Conservation (phyloP, 2,329 filamentous ascomycete genomes). For the Fusarium dlaminii region DNA sequence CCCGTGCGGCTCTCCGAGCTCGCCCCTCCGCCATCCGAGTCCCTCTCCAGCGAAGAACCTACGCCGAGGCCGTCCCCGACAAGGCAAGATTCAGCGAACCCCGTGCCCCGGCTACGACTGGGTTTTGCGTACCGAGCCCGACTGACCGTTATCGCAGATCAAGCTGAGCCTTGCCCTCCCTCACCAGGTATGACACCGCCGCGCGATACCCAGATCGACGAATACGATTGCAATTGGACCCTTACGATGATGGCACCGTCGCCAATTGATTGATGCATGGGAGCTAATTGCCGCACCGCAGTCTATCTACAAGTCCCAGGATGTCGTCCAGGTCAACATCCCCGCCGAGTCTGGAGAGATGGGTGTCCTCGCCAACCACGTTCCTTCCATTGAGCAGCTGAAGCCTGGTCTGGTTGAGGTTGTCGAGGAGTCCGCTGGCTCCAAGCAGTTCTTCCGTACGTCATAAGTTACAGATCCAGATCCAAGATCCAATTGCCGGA, state of each 20-base stretch:
- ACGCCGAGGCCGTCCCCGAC: conserved; percentile 87
- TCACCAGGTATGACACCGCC: conserved; percentile 83
- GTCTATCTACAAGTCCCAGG: conserved; percentile 75
- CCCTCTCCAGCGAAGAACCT: conserved; percentile 85
- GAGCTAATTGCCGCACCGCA: conserved; percentile 65
- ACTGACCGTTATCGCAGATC: conserved; percentile 66
- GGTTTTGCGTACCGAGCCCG: conserved; percentile 35
- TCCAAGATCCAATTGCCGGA: not conserved
- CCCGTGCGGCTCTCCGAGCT: conserved; percentile 87
- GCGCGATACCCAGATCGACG: conserved; percentile 29
- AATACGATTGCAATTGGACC: conserved; percentile 43
- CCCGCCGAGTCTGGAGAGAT: conserved; percentile 98
- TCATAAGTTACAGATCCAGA: conserved; percentile 41
- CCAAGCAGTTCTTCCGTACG: conserved; percentile 99
- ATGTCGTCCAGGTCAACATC: conserved; percentile 96
- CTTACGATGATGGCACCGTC: conserved; percentile 27
- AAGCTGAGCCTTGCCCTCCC: conserved; percentile 97
- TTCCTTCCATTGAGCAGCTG: conserved; percentile 98
- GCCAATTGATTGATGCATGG: conserved; percentile 44
- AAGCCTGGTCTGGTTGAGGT: conserved; percentile 96
- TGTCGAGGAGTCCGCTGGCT: conserved; percentile 86
- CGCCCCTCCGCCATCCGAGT: conserved; percentile 80
- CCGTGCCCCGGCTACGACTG: conserved; percentile 26
- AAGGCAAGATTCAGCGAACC: conserved; percentile 64
- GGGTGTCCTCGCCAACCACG: conserved; percentile 99